A percentile compares a stretch with the other conserved stretches of the same genome.
Conservation (phyloP, 306 rosid species). For the Echinosophora koreensis region DNA sequence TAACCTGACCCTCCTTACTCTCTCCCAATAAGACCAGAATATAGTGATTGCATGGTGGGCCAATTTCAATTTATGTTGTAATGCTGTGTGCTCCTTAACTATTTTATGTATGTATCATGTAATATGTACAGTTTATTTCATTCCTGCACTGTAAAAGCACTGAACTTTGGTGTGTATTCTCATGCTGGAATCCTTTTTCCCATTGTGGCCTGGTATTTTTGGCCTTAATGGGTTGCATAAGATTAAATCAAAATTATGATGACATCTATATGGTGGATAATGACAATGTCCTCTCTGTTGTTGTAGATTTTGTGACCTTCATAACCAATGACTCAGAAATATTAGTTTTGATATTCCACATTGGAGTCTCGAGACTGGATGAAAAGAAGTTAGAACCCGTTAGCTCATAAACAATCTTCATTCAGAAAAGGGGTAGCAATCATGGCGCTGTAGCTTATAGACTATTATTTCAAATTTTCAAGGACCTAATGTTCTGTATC, state of each 20-base stretch:
- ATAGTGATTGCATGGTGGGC: constrained; percentile 36
- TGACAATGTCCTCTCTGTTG: constrained; percentile 2
- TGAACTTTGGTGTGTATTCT: constrained; percentile 27
- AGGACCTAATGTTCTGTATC: constrained; percentile 10
- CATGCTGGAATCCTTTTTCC: constrained; percentile 18
- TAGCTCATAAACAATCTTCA: not conserved
- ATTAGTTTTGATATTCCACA: not conserved
- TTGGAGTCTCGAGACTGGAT: not conserved
- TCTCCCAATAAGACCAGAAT: constrained; percentile 26
- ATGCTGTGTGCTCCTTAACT: constrained; percentile 44
- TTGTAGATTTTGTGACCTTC: not conserved
- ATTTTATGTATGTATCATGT: constrained; percentile 22
- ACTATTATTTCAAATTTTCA: constrained; percentile 1
- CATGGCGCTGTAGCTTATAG: not conserved
- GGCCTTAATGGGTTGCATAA: constrained; percentile 1
- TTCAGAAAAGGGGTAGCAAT: not conserved
- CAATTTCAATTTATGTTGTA: constrained; percentile 40
- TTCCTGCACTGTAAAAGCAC: constrained; percentile 25
- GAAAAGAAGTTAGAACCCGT: not conserved
- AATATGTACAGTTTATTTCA: constrained; percentile 43
- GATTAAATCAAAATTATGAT: not conserved
- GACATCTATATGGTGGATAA: not conserved
- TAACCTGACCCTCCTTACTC: constrained; percentile 32
- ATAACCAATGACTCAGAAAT: not conserved
- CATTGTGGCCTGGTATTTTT: constrained; percentile 32